Evolutionary conservation across 768 basidiomycete species (phyloP).

Genomic region (Mycena filopes): DNA sequence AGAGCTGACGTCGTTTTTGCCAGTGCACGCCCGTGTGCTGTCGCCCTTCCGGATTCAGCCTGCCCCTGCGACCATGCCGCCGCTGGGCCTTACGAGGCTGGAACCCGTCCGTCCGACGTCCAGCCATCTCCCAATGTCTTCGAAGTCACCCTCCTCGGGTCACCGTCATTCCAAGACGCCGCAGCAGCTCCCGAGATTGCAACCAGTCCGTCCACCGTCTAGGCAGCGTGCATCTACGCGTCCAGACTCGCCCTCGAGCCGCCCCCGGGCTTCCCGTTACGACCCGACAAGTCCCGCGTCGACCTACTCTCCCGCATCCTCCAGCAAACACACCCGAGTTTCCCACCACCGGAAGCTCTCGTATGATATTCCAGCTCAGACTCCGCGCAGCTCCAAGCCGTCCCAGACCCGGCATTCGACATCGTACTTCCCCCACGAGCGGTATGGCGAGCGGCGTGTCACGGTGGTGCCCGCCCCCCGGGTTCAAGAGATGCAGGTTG

Average conservation of each 20-base stretch:
- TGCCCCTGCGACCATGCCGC: neutral
- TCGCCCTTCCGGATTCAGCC: slow-evolving; percentile 9
- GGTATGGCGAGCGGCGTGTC: neutral
- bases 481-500: slow-evolving; percentile 7
- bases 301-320: neutral
- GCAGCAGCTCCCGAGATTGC: too few species aligned
- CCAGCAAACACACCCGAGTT: too few species aligned
- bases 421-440: neutral
- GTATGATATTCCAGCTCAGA: neutral
- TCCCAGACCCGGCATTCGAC: neutral
- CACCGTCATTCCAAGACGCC: too few species aligned
- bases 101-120: neutral
- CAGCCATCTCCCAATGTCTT: neutral
- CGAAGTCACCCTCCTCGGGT: too few species aligned
- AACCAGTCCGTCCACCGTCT: too few species aligned
- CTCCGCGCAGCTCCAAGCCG: slow-evolving; percentile 3
- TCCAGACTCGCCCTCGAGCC: neutral
- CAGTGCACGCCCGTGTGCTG: neutral
- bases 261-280: neutral
- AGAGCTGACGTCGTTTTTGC: neutral
- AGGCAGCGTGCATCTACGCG: neutral
- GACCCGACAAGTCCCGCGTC: neutral
- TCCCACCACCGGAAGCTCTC: slow-evolving; percentile 14
- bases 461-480: neutral
- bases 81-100: neutral